phyloP scores from a whole-genome alignment of 2,329 filamentous ascomycete species.

The Herpotrichia juniperi region DNA sequence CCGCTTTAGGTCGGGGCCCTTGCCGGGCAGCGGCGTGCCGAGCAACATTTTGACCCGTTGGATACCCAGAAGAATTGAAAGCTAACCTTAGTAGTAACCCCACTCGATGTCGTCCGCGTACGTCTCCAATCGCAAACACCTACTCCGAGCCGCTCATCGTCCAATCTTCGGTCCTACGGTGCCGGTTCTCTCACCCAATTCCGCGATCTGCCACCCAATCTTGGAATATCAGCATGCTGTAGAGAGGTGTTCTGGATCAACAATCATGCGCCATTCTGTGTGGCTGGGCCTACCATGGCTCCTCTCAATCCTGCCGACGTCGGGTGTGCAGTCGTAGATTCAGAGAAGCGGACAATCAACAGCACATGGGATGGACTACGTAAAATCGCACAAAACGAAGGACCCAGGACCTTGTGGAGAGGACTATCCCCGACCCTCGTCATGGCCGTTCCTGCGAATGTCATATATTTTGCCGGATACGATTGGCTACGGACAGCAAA shows the following conservation, averaged over 20 bases:
- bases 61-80: background rate
- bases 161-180: conserved; percentile 49
- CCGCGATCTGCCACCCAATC: conserved; percentile 76
- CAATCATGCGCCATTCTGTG: conserved; percentile 79
- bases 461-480: conserved; percentile 98
- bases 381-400: conserved; percentile 96
- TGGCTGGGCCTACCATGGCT: conserved; percentile 66
- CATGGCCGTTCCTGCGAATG: conserved; percentile 94
- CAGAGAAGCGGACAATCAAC: conserved; percentile 80
- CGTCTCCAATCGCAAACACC: conserved; percentile 85
- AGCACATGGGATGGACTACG: conserved; percentile 90
- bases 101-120: conserved; percentile 94
- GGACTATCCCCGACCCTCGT: conserved; percentile 91
- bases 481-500: conserved; percentile 85
- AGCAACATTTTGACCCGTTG: background rate
- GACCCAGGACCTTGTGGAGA: conserved; percentile 84
- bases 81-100: conserved; percentile 72
- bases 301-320: conserved; percentile 53
- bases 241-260: conserved; percentile 97
- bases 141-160: conserved; percentile 54
- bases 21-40: background rate
- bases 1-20: conserved; percentile 5
- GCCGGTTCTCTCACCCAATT: conserved; percentile 50
- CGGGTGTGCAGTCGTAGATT: conserved; percentile 87
- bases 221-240: conserved; percentile 94